Base-by-base conservation (phyloP, 805 yeast species). In the Schizosaccharomyces cryophilus region DNA sequence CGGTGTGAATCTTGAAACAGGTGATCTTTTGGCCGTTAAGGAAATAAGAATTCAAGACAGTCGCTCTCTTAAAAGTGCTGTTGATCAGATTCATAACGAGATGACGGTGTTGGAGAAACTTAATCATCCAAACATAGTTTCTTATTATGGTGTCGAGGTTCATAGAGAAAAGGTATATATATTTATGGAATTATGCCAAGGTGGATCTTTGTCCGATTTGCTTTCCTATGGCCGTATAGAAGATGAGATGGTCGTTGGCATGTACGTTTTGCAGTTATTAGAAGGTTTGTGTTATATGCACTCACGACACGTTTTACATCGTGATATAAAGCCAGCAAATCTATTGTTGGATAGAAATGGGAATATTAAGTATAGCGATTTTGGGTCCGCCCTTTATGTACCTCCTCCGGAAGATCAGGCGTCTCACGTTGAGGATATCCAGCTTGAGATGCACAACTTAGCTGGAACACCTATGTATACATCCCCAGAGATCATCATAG, bases 381-480 rank as follows among this genome's bases (percentile, higher is more conserved):
- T 93, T 70, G 98, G 98, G 42, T 95, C 97, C 2, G 97, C 97
- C 15, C 88, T 88, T 71, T 94, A 89, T 13, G 73, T 76, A 65
- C 73, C 78, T 64, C 51, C 51, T n/a, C 51, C 51, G 11, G 26
- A n/a, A 19, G 51, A 45, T n/a, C 17, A 19, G 7, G 17, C 21
- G 4, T 19, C 4, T 1, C 21, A 24, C 9, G 3, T 19, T 24
- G 51, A 45, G 17, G 51, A 45, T 24, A 45, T 45, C 3, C 73
- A 72, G 65, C 70, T 63, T 61, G 70, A 60, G 63, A 66, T 71
- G 63, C 75, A 73, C 62, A 74, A 79, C 35, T 77, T 85, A 75
- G 82, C 94, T 1, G 98, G 98, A 48, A 93, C 98, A 0, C 97
- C 97, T 13, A 93, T 93, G 96, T 93, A 93, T 72, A 90, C 93